phyloP scores from a whole-genome alignment of 805 yeast genomes.

The Yarrowia phangngaensis region DNA sequence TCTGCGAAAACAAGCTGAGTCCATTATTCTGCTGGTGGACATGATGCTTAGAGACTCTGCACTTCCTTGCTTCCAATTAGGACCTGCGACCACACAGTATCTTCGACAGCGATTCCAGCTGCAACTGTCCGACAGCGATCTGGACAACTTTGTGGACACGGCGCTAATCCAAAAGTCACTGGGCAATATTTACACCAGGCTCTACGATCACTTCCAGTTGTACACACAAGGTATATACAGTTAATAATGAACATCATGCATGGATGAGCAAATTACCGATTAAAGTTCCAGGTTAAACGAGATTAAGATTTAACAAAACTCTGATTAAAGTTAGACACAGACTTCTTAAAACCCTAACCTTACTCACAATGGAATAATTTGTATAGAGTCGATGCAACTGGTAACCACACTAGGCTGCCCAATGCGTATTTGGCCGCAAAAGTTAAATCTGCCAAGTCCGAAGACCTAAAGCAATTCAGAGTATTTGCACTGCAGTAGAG shows the following conservation, averaged over 20 bases:
- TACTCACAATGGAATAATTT: too few relatives aligned
- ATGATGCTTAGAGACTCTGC: constrained; percentile 89
- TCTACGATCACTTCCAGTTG: constrained; percentile 93
- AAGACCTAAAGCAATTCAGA: too few relatives aligned
- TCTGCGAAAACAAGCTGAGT: constrained; percentile 68
- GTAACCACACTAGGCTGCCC: too few relatives aligned
- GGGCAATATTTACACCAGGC: constrained; percentile 83
- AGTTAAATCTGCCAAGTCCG: too few relatives aligned
- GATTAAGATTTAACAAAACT: too few relatives aligned
- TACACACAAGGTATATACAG: constrained; percentile 79
- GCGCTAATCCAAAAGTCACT: constrained; percentile 72
- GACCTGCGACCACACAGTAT: constrained; percentile 74
- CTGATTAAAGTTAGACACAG: too few relatives aligned
- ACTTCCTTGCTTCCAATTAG: constrained; percentile 88
- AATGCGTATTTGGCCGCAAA: too few relatives aligned
- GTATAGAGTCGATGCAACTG: too few relatives aligned
- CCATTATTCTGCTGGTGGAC: constrained; percentile 77
- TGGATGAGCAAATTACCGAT: too few relatives aligned
- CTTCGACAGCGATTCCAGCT: constrained; percentile 74
- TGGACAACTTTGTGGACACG: constrained; percentile 74
- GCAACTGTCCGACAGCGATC: constrained; percentile 65
- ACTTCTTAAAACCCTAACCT: too few relatives aligned
- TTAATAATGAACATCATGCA: constrained; percentile 6
- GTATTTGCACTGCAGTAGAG: too few relatives aligned
- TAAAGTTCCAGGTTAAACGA: too few relatives aligned